Conservation (phyloP, 2,329 filamentous ascomycete species). For the Alternaria burnsii region DNA sequence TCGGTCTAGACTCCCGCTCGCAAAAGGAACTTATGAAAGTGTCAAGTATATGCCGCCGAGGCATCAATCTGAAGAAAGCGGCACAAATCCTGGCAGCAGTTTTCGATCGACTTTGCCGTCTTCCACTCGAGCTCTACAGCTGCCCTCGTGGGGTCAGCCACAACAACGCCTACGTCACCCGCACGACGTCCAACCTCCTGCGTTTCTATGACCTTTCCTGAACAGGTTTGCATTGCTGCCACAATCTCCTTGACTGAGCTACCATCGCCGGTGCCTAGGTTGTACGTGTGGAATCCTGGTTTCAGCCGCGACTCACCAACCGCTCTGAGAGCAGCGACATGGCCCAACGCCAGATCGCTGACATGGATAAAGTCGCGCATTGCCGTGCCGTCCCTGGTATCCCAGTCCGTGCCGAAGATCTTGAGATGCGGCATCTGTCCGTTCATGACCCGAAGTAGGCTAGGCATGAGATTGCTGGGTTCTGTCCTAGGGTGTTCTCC, state of each 20-base stretch:
- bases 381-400: slow-evolving; percentile 68
- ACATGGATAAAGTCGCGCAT: slow-evolving; percentile 72
- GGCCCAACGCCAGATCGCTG: slow-evolving; percentile 67
- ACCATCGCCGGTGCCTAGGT: slow-evolving; percentile 46
- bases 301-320: slow-evolving; percentile 18
- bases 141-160: slow-evolving; percentile 38
- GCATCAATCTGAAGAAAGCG: neutral
- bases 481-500: slow-evolving; percentile 67
- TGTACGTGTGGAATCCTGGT: slow-evolving; percentile 42
- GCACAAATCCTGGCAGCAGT: slow-evolving; percentile 8
- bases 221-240: slow-evolving; percentile 39
- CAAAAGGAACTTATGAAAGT: neutral
- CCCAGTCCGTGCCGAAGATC: slow-evolving; percentile 69
- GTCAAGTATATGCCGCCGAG: neutral
- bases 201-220: slow-evolving; percentile 31
- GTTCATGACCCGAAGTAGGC: slow-evolving; percentile 66
- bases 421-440: slow-evolving; percentile 60
- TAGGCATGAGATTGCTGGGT: slow-evolving; percentile 69
- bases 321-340: slow-evolving; percentile 63
- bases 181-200: slow-evolving; percentile 33
- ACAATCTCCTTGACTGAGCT: slow-evolving; percentile 47
- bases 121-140: slow-evolving; percentile 38
- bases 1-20: neutral
- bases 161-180: slow-evolving; percentile 44
- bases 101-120: slow-evolving; percentile 15